phyloP scores from a whole-genome alignment of 208 protist species.

The Leishmania tropica region DNA sequence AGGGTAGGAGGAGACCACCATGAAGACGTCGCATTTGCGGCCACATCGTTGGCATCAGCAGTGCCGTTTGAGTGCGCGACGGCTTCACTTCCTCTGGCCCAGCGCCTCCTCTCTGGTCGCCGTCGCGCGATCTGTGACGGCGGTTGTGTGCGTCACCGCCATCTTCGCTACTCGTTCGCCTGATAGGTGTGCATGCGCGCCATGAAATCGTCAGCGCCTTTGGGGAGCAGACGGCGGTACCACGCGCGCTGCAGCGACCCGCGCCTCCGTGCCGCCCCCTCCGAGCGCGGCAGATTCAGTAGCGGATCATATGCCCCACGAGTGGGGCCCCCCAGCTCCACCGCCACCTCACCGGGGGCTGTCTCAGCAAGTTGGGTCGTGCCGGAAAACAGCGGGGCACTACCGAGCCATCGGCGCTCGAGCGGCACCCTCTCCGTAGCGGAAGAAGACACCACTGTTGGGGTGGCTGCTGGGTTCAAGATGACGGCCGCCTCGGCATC shows the following conservation, averaged over 20 bases:
- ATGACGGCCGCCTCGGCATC: neutral
- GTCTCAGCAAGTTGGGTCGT: neutral
- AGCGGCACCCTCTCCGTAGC: neutral
- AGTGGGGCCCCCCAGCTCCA: neutral
- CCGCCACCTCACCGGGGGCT: neutral
- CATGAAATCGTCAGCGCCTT: constrained; percentile 10
- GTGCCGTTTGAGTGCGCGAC: neutral
- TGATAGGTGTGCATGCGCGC: constrained; percentile 2
- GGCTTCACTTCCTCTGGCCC: neutral
- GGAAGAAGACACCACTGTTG: neutral
- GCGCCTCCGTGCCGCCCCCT: constrained; percentile 4
- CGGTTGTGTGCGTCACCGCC: neutral
- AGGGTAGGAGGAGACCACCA: neutral
- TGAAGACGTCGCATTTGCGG: neutral
- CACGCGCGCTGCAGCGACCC: constrained; percentile 15
- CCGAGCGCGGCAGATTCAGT: constrained; percentile 21
- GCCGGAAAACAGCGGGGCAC: constrained; percentile 4
- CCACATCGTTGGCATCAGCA: neutral
- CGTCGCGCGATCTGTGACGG: neutral
- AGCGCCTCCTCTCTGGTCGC: neutral
- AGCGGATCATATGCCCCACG: constrained; percentile 12
- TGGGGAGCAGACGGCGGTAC: constrained; percentile 24
- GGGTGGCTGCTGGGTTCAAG: neutral
- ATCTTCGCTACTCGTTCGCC: neutral
- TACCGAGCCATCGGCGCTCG: constrained; percentile 14